A percentile compares a stretch with the other conserved stretches of the same genome.
Conservation (phyloP, 73 alveolate genomes). For the Paramecium biaurelia region DNA sequence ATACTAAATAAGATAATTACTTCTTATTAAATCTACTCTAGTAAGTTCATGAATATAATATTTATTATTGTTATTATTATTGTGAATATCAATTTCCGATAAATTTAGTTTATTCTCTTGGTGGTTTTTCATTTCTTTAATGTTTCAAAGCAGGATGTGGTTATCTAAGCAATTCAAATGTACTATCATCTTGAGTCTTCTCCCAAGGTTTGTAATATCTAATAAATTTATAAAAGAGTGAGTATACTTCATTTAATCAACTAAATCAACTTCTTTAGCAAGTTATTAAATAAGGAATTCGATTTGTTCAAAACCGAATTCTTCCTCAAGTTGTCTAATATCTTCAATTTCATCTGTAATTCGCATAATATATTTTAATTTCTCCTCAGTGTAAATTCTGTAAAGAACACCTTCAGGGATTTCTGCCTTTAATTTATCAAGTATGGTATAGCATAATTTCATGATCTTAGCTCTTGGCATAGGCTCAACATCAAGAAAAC, state of each 20-base stretch:
- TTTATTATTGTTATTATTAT: neutral
- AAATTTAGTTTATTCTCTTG: constrained; percentile 58
- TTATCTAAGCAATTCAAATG: constrained; percentile 21
- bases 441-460: constrained; percentile 53
- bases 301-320: constrained; percentile 50
- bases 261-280: constrained; percentile 50
- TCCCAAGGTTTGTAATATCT: constrained; percentile 63
- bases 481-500: constrained; percentile 65
- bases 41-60: neutral
- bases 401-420: constrained; percentile 60
- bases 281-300: constrained; percentile 45
- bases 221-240: neutral
- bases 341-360: constrained; percentile 64
- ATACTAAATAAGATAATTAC: neutral
- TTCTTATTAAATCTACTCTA: neutral
- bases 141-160: constrained; percentile 32
- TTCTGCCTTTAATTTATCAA: constrained; percentile 53
- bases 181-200: constrained; percentile 36
- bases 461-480: constrained; percentile 66
- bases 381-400: constrained; percentile 62
- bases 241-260: constrained; percentile 58
- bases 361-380: constrained; percentile 57
- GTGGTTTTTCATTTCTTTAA: constrained; percentile 29
- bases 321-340: constrained; percentile 51
- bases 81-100: neutral